Percentiles rank a stretch among this genome's conserved stretches.
phyloP scores from a whole-genome alignment of 164 flowering plant species.

The Cinnamomum micranthum region DNA sequence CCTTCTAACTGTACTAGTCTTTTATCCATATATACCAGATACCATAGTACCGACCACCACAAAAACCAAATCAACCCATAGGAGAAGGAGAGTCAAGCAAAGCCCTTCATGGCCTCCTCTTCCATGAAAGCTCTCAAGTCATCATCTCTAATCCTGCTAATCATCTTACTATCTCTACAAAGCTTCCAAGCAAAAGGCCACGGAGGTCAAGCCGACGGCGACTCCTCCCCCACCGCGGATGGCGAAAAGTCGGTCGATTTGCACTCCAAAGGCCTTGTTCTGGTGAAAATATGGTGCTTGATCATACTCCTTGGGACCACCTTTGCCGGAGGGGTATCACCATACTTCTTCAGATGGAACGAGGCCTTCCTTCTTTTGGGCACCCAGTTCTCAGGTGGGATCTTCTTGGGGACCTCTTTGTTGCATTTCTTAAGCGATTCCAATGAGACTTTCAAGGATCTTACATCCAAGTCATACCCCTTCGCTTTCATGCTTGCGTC shows the following conservation, averaged over 20 bases:
- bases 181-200: slow-evolving; percentile 29
- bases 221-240: not conserved
- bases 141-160: slow-evolving; percentile 16
- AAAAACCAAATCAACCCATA: not conserved
- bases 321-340: slow-evolving; percentile 71
- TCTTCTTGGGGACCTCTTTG: slow-evolving; percentile 68
- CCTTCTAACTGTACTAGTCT: not conserved
- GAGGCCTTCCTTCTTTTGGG: slow-evolving; percentile 70
- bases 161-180: slow-evolving; percentile 25
- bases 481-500: slow-evolving; percentile 79
- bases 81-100: not conserved
- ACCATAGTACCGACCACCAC: too few relatives aligned
- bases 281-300: slow-evolving; percentile 70
- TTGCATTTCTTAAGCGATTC: slow-evolving; percentile 88
- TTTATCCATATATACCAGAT: not conserved
- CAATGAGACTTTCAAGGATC: slow-evolving; percentile 35
- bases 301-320: slow-evolving; percentile 60
- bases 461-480: slow-evolving; percentile 53
- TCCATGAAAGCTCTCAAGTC: slow-evolving; percentile 24
- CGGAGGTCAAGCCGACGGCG: slow-evolving; percentile 25
- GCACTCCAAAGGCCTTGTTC: slow-evolving; percentile 39
- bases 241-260: slow-evolving; percentile 12
- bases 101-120: slow-evolving; percentile 24
- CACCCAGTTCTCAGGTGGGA: slow-evolving; percentile 86
- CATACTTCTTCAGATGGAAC: slow-evolving; percentile 77